These are phyloP conservation scores for Blastobotrys attinorum DNA, from an alignment of 805 yeast species.

Conservation along the genomic window DNA sequence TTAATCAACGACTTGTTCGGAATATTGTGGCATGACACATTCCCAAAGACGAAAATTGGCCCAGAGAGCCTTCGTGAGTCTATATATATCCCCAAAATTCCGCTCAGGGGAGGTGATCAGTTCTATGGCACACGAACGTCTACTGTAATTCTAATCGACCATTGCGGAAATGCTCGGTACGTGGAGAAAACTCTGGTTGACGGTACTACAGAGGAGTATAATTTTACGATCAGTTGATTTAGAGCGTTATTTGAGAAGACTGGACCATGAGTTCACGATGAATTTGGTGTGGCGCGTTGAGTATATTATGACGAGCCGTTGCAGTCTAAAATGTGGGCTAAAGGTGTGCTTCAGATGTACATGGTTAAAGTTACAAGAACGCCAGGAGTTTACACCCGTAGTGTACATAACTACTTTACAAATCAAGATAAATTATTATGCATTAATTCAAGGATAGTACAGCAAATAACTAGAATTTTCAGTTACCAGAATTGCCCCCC, in stretches of 20 bases:
- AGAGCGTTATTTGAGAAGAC: constrained; percentile 20
- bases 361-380: too few relatives aligned
- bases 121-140: constrained; percentile 83
- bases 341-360: too few relatives aligned
- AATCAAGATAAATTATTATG: too few relatives aligned
- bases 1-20: constrained; percentile 47
- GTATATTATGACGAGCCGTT: too few relatives aligned
- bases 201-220: constrained; percentile 11
- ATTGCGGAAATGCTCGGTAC: constrained; percentile 44
- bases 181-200: constrained; percentile 52
- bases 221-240: background rate
- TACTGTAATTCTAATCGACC: constrained; percentile 58
- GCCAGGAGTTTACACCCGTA: too few relatives aligned
- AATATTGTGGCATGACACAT: constrained; percentile 43
- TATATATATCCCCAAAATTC: constrained; percentile 67
- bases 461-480: too few relatives aligned
- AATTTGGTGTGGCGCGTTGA: too few relatives aligned
- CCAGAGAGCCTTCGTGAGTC: constrained; percentile 25
- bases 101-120: constrained; percentile 39
- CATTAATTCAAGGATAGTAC: too few relatives aligned
- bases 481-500: too few relatives aligned
- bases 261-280: too few relatives aligned
- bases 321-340: too few relatives aligned
- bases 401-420: too few relatives aligned
- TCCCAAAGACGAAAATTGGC: constrained; percentile 14